phyloP scores from a whole-genome alignment of 2,329 filamentous ascomycete species.

The Colletotrichum tanaceti region DNA sequence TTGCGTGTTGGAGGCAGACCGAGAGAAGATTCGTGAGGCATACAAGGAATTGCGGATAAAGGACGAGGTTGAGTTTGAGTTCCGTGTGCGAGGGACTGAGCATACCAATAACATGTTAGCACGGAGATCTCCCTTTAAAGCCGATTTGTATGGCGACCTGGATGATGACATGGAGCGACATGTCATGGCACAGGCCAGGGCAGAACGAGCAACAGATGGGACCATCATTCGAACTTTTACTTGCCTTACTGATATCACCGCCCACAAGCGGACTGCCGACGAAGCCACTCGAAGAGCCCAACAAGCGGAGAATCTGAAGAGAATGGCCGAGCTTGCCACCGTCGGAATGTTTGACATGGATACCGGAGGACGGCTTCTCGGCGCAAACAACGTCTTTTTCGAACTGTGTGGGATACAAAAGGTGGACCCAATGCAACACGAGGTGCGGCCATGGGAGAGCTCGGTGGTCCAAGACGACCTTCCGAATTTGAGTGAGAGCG shows the following conservation, averaged over 20 bases:
- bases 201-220: slow-evolving; percentile 58
- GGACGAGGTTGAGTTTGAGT: slow-evolving; percentile 59
- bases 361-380: slow-evolving; percentile 60
- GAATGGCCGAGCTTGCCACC: slow-evolving; percentile 65
- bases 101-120: slow-evolving; percentile 22
- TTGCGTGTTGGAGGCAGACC: slow-evolving; percentile 61
- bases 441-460: slow-evolving; percentile 58
- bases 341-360: slow-evolving; percentile 68
- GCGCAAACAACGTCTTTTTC: slow-evolving; percentile 65
- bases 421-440: slow-evolving; percentile 52
- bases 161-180: slow-evolving; percentile 54
- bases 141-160: slow-evolving; percentile 45
- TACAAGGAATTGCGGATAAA: slow-evolving; percentile 55
- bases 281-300: slow-evolving; percentile 62
- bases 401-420: slow-evolving; percentile 63
- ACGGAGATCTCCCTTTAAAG: slow-evolving; percentile 39
- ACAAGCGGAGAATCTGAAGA: slow-evolving; percentile 64
- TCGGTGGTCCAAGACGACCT: slow-evolving; percentile 60
- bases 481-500: slow-evolving; percentile 52
- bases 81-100: slow-evolving; percentile 52
- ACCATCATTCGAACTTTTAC: slow-evolving; percentile 59
- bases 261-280: slow-evolving; percentile 61
- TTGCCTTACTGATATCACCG: slow-evolving; percentile 63
- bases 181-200: slow-evolving; percentile 60
- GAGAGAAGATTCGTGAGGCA: slow-evolving; percentile 52